Conservation (phyloP, 352 stramenopile species). For the Phytopythium oedochilum region DNA sequence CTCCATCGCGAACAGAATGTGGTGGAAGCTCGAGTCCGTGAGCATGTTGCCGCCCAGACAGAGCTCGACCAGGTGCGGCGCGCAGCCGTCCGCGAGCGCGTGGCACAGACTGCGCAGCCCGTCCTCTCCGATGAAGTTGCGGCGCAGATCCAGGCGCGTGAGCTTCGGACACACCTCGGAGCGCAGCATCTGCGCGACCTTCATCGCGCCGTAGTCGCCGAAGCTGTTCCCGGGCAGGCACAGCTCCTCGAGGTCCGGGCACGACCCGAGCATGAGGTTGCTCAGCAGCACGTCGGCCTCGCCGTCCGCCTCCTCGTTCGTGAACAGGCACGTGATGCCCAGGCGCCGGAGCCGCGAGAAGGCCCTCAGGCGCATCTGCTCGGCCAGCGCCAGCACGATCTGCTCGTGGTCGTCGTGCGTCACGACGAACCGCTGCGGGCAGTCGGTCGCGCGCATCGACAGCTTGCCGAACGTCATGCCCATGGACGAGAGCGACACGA, state of each 20-base stretch:
- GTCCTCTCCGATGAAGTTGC: constrained; percentile 85
- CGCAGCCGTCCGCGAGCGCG: constrained; percentile 65
- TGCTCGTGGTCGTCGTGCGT: constrained; percentile 86
- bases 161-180: constrained; percentile 76
- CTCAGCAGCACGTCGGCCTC: constrained; percentile 80
- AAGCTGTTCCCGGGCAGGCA: constrained; percentile 83
- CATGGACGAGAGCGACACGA: constrained; percentile 67
- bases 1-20: constrained; percentile 81
- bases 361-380: constrained; percentile 55
- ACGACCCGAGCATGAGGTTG: constrained; percentile 74
- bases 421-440: constrained; percentile 81
- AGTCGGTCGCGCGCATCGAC: constrained; percentile 82
- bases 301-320: constrained; percentile 81
- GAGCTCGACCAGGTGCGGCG: constrained; percentile 60
- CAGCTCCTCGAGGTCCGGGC: constrained; percentile 70
- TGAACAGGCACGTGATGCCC: constrained; percentile 79
- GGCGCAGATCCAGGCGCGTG: constrained; percentile 69
- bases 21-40: constrained; percentile 80
- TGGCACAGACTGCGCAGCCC: constrained; percentile 68
- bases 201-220: constrained; percentile 76
- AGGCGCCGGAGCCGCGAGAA: constrained; percentile 56
- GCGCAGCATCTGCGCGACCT: constrained; percentile 79
- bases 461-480: constrained; percentile 80
- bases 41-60: constrained; percentile 82
- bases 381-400: constrained; percentile 69